Evolutionary conservation across 2,329 filamentous ascomycete species (phyloP), one percentile per base, ranked within the genome.

Genomic region (Monilinia vaccinii-corymbosi): DNA sequence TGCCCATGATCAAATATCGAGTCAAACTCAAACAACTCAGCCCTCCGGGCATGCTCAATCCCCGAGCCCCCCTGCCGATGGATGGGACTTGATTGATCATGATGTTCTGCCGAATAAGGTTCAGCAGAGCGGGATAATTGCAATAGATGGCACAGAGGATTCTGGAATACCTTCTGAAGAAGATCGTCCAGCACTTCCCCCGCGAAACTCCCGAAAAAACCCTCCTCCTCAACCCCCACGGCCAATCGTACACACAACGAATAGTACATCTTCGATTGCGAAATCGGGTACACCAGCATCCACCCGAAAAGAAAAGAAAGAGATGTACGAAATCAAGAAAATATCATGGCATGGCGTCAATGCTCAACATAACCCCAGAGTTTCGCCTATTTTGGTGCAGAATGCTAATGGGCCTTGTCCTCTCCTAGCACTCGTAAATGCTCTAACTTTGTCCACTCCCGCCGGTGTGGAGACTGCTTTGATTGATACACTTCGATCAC

Each of bases 351-450:
- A 85, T 62, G 90, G 97, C 71, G 74, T 78, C 2, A 81, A 71
- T 13, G 77, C 80, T 0, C 72, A 78, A 1, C 78, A 81, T n/a
- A 83, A 83, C 57, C 78, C 89, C 42, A 81, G 90, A 47, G 80
- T 81, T n/a, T 93, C 91, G 0, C 93, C 94, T 0, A 91, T 97
- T 60, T 77, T 97, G 45, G 85, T 95, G 4, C 93, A 99, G 70
- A 97, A 97, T 67, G 84, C 87, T 60, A 99, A 99, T 68, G 94
- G 94, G 0, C 94, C 94, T 1, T 99, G 94, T 73, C 94, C 94
- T 1, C 76, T 99, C 16, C 83, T 99, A 31, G 94, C 94, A 2
- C 78, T 99, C 6, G 92, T 97, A 61, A 99, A 99, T 71, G 92
- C 92, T 1, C 78, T 99, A 18, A 88, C 91, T 0, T 76, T 99